Evolutionary conservation across 805 yeast species (phyloP).

Genomic region (Tetrapisispora arboricola): DNA sequence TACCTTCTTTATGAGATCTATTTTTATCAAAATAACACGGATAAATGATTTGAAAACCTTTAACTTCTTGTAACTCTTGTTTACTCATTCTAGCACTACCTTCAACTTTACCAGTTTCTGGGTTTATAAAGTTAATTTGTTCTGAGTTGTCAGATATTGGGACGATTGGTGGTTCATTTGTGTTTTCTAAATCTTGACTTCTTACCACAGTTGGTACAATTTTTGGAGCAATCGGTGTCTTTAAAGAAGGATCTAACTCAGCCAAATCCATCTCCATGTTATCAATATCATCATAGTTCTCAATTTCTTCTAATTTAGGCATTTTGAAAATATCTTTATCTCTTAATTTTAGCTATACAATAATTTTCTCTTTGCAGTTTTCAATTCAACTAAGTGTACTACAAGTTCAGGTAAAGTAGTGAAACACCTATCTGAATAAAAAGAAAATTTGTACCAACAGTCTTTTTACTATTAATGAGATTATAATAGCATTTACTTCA

Average conservation of each 20-base stretch:
- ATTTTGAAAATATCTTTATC: too few relatives aligned
- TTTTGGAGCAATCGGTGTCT: constrained; percentile 63
- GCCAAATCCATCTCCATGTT: constrained; percentile 90
- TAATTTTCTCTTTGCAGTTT: too few relatives aligned
- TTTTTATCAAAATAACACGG: constrained; percentile 86
- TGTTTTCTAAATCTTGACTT: constrained; percentile 39
- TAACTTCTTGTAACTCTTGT: constrained; percentile 54
- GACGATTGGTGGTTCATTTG: constrained; percentile 22
- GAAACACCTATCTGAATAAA: too few relatives aligned
- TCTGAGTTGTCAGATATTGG: constrained; percentile 9
- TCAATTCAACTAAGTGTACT: too few relatives aligned
- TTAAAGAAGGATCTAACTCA: constrained; percentile 67
- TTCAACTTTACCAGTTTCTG: constrained; percentile 24
- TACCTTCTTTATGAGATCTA: constrained; percentile 69
- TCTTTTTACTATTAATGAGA: too few relatives aligned
- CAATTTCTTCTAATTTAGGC: constrained; percentile 66
- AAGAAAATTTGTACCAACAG: too few relatives aligned
- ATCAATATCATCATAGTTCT: constrained; percentile 76
- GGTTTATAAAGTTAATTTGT: constrained; percentile 18
- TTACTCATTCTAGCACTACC: constrained; percentile 31
- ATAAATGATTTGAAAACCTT: constrained; percentile 63
- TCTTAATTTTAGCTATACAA: too few relatives aligned
- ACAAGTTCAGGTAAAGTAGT: too few relatives aligned
- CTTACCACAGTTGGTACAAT: constrained; percentile 50
- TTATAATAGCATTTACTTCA: too few relatives aligned